Conservation (phyloP, 306 rosid species). For the Vachellia pachyceras region DNA sequence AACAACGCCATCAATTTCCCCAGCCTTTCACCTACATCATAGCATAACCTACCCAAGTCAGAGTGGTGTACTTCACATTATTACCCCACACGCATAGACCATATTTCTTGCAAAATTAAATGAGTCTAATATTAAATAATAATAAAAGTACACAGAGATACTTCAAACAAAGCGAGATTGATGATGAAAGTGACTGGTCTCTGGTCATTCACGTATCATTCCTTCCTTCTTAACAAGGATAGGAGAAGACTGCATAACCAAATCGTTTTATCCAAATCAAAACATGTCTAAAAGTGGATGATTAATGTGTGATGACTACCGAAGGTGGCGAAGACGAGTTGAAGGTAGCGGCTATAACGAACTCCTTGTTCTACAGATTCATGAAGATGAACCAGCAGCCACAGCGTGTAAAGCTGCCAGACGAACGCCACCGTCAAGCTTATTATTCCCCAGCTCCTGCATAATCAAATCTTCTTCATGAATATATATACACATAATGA, state of each 20-base stretch:
- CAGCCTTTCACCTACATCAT: background rate
- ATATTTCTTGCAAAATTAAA: too few species aligned
- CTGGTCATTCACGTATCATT: too few species aligned
- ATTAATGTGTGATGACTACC: background rate
- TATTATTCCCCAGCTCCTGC: background rate
- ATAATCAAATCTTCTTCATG: background rate
- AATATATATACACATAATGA: too few species aligned
- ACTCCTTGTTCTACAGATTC: background rate
- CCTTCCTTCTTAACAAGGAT: background rate
- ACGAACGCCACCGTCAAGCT: background rate
- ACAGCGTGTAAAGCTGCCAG: constrained; percentile 14
- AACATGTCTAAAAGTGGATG: background rate
- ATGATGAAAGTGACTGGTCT: background rate
- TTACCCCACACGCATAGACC: too few species aligned
- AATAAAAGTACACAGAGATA: too few species aligned
- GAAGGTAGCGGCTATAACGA: constrained; percentile 18
- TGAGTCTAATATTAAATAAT: too few species aligned
- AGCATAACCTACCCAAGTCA: background rate
- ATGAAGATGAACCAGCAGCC: constrained; percentile 13
- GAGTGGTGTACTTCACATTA: too few species aligned
- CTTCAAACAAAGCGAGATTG: too few species aligned
- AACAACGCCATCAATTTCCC: constrained; percentile 1
- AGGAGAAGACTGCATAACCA: background rate
- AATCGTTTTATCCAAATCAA: too few species aligned
- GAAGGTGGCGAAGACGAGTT: constrained; percentile 6